Percentiles rank a stretch among this genome's conserved stretches.
phyloP scores from a whole-genome alignment of 73 alveolate species.

The Effrenium voratum region DNA sequence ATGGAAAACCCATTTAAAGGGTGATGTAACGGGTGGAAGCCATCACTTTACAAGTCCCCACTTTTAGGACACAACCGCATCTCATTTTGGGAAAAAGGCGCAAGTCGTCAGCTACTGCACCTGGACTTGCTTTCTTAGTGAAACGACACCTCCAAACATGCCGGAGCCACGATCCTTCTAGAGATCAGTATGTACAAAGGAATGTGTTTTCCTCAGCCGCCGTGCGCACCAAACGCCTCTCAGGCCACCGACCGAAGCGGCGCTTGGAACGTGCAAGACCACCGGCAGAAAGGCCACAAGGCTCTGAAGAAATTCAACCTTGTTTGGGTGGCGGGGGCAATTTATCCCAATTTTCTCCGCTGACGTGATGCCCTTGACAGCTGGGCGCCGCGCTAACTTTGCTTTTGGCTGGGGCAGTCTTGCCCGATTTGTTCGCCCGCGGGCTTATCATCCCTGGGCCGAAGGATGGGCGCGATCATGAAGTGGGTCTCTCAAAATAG shows the following conservation, averaged over 20 bases:
- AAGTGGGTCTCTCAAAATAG: no score
- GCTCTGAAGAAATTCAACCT: background rate
- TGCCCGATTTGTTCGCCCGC: background rate
- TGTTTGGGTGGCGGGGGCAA: background rate
- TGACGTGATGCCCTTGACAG: no score
- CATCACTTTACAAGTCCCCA: background rate
- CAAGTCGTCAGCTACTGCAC: background rate
- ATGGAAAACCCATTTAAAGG: background rate
- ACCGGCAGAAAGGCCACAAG: no score
- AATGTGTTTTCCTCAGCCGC: background rate
- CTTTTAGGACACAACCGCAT: background rate
- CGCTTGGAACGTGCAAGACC: background rate
- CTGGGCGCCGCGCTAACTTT: background rate
- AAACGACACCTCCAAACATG: background rate
- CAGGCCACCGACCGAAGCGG: no score
- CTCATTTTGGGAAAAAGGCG: background rate
- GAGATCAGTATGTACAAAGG: conserved; percentile 55
- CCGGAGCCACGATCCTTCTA: background rate
- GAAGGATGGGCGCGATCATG: no score
- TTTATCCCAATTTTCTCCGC: background rate
- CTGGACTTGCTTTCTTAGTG: background rate
- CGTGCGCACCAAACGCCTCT: no score
- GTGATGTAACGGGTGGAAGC: background rate
- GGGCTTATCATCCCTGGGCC: background rate
- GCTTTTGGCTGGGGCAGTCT: background rate